Percentiles rank a stretch among this genome's conserved stretches.
These are phyloP conservation scores for Neurospora hispaniola DNA, from an alignment of 495 filamentous ascomycete genomes.

Conservation along the genomic window DNA sequence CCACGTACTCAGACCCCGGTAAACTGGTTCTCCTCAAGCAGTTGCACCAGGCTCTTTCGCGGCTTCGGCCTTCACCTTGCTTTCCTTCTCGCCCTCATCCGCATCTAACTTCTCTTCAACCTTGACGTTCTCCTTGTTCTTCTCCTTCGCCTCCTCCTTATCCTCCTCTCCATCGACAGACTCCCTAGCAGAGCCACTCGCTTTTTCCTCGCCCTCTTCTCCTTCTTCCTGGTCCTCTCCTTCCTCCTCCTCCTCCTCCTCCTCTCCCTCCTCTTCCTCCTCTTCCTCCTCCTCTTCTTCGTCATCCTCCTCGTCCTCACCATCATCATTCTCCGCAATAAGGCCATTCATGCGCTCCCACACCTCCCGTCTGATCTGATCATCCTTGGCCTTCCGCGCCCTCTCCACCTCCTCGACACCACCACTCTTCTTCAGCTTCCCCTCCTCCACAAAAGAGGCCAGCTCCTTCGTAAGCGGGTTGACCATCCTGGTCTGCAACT, in stretches of 20 bases:
- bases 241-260: neutral
- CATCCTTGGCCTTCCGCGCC: conserved; percentile 73
- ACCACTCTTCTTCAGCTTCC: conserved; percentile 87
- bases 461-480: conserved; percentile 86
- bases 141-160: neutral
- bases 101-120: neutral
- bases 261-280: neutral
- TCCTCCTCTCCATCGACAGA: neutral
- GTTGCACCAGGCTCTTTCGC: neutral
- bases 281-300: neutral
- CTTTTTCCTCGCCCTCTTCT: neutral
- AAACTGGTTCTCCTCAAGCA: neutral
- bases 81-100: neutral
- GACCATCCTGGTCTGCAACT: conserved; percentile 65
- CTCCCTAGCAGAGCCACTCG: neutral
- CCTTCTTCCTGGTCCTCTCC: neutral
- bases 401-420: conserved; percentile 91
- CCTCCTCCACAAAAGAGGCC: conserved; percentile 78
- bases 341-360: conserved; percentile 61
- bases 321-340: conserved; percentile 17
- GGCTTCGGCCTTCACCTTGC: neutral
- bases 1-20: neutral
- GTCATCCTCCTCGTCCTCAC: conserved; percentile 9
- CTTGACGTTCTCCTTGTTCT: neutral
- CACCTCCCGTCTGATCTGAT: conserved; percentile 72